Conservation (phyloP, 2,329 filamentous ascomycete species). For the Xylariaceae sp. region DNA sequence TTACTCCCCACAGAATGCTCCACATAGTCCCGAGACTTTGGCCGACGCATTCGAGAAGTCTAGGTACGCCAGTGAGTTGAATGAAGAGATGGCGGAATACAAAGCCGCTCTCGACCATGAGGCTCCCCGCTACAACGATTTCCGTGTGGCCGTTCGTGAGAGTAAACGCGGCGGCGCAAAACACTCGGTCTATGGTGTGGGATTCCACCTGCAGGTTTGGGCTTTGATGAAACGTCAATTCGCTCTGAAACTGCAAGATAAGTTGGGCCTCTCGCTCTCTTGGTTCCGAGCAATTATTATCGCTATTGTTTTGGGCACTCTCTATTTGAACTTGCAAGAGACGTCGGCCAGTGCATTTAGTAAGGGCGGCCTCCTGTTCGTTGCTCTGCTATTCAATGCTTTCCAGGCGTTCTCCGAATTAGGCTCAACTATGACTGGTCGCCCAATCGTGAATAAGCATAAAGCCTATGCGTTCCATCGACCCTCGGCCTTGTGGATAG, state of each 20-base stretch:
- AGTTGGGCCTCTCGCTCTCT: conserved; percentile 72
- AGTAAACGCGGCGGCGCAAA: conserved; percentile 76
- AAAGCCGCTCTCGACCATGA: conserved; percentile 65
- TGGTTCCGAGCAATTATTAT: conserved; percentile 72
- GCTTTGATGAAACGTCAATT: conserved; percentile 84
- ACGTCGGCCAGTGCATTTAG: conserved; percentile 74
- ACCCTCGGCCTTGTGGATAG: conserved; percentile 81
- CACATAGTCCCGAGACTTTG: conserved; percentile 68
- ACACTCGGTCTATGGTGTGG: conserved; percentile 79
- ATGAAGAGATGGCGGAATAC: conserved; percentile 70
- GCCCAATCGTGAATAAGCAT: conserved; percentile 82
- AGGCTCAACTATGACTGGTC: conserved; percentile 72
- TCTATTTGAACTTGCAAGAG: conserved; percentile 71
- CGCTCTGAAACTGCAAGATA: conserved; percentile 83
- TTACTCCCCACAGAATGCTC: conserved; percentile 65
- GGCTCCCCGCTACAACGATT: conserved; percentile 72
- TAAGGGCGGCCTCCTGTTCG: conserved; percentile 80
- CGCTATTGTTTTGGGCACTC: conserved; percentile 77
- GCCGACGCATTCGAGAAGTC: conserved; percentile 72
- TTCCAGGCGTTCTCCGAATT: conserved; percentile 84
- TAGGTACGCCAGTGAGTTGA: conserved; percentile 55
- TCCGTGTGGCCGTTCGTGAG: conserved; percentile 73
- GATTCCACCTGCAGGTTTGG: conserved; percentile 82
- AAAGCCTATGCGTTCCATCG: conserved; percentile 81
- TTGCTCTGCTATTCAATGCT: conserved; percentile 81